Conservation (phyloP, 257 asterid genomes). For the Solanum lycopersicoides region DNA sequence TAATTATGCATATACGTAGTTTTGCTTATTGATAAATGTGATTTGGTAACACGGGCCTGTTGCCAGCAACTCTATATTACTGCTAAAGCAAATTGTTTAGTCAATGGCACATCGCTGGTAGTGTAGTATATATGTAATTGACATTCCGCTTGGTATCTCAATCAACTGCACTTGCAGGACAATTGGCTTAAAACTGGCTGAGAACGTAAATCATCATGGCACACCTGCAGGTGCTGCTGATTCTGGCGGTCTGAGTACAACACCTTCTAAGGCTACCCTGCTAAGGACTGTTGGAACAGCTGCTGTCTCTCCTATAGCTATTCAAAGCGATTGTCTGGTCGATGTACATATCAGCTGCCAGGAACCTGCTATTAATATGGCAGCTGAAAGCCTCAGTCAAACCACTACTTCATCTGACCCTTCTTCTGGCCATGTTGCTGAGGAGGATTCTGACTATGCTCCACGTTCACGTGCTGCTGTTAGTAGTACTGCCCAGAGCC, state of each 20-base stretch:
- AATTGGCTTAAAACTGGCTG: constrained; percentile 46
- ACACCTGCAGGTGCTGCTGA: constrained; percentile 23
- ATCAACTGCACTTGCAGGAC: constrained; percentile 39
- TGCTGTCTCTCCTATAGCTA: constrained; percentile 4
- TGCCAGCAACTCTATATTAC: background rate
- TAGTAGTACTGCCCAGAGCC: constrained; percentile 25
- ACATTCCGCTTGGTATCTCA: constrained; percentile 4
- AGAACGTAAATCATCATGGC: constrained; percentile 40
- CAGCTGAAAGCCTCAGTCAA: constrained; percentile 41
- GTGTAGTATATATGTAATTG: background rate
- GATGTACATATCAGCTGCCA: constrained; percentile 18
- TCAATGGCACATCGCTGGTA: background rate
- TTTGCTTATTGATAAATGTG: background rate
- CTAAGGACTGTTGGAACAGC: background rate
- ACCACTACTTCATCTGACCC: constrained; percentile 28
- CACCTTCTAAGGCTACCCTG: background rate
- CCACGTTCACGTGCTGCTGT: constrained; percentile 26
- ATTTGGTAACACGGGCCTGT: background rate
- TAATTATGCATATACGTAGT: background rate
- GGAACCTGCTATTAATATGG: constrained; percentile 19
- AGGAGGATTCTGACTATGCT: constrained; percentile 52
- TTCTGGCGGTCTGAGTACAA: constrained; percentile 5
- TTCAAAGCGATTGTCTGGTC: background rate
- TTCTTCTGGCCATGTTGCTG: constrained; percentile 40
- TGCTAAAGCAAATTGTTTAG: background rate